phyloP scores from a whole-genome alignment of 2,329 filamentous ascomycete genomes.

The Aspergillus pseudoglaucus region DNA sequence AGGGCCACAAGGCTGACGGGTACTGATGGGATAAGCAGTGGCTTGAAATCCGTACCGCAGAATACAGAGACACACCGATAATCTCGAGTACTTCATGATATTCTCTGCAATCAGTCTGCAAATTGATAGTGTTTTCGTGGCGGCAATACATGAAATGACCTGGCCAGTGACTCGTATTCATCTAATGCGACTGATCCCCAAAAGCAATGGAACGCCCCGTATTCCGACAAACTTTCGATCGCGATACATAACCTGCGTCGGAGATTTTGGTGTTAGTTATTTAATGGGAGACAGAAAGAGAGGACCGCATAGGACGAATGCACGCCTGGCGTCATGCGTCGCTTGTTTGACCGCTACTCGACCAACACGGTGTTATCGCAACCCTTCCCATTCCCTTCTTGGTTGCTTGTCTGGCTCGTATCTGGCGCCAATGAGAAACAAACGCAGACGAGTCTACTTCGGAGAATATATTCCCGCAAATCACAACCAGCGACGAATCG shows the following conservation, averaged over 20 bases:
- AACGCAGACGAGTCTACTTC: too few relatives aligned
- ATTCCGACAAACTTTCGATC: too few relatives aligned
- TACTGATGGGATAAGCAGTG: background rate
- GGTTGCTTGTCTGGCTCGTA: background rate
- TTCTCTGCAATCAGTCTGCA: too few relatives aligned
- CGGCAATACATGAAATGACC: too few relatives aligned
- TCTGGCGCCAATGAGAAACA: background rate
- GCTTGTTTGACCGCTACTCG: background rate
- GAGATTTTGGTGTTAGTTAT: too few relatives aligned
- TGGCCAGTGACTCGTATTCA: too few relatives aligned
- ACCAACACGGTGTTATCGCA: background rate
- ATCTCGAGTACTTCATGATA: background rate
- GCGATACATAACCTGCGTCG: too few relatives aligned
- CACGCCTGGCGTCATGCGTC: background rate
- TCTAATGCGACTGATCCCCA: too few relatives aligned
- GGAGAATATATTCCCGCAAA: background rate
- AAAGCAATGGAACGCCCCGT: too few relatives aligned
- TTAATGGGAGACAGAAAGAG: too few relatives aligned
- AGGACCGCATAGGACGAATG: background rate
- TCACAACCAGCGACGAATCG: background rate
- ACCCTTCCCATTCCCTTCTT: background rate
- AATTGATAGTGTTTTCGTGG: too few relatives aligned
- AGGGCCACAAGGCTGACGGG: background rate
- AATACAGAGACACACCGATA: background rate
- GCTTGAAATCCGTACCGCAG: background rate